These are phyloP conservation scores for Hymenoscyphus scutula DNA, from an alignment of 2,329 filamentous ascomycete genomes.

Conservation along the genomic window DNA sequence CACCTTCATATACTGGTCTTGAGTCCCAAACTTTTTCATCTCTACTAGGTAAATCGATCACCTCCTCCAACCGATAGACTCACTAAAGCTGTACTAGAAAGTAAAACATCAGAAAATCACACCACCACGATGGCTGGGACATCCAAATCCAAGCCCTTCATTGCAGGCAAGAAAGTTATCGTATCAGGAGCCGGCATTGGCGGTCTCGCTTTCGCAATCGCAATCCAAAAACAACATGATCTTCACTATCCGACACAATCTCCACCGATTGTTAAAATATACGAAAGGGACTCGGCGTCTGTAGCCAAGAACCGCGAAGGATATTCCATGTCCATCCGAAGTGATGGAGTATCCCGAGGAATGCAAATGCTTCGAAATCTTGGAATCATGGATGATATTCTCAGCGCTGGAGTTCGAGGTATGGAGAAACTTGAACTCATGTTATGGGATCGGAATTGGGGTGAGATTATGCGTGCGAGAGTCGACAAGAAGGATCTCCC, in stretches of 20 bases:
- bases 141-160: conserved; percentile 25
- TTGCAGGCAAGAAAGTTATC: conserved; percentile 43
- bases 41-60: neutral
- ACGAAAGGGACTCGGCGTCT: conserved; percentile 42
- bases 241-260: conserved; percentile 24
- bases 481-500: conserved; percentile 37
- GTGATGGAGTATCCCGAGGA: conserved; percentile 38
- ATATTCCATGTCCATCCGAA: conserved; percentile 43
- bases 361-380: conserved; percentile 41
- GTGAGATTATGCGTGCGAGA: conserved; percentile 35
- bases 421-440: conserved; percentile 36
- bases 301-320: conserved; percentile 36
- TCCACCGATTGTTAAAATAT: conserved; percentile 40
- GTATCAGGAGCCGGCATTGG: conserved; percentile 45
- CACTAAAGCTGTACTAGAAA: neutral
- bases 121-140: neutral
- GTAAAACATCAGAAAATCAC: neutral
- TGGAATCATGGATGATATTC: conserved; percentile 38
- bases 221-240: conserved; percentile 42
- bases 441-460: conserved; percentile 43
- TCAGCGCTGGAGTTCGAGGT: conserved; percentile 37
- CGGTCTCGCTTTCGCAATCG: conserved; percentile 43
- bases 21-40: neutral
- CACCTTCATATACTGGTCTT: neutral
- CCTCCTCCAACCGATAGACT: neutral